Conservation (phyloP, 2,329 filamentous ascomycete species). For the Dothistroma septosporum region DNA sequence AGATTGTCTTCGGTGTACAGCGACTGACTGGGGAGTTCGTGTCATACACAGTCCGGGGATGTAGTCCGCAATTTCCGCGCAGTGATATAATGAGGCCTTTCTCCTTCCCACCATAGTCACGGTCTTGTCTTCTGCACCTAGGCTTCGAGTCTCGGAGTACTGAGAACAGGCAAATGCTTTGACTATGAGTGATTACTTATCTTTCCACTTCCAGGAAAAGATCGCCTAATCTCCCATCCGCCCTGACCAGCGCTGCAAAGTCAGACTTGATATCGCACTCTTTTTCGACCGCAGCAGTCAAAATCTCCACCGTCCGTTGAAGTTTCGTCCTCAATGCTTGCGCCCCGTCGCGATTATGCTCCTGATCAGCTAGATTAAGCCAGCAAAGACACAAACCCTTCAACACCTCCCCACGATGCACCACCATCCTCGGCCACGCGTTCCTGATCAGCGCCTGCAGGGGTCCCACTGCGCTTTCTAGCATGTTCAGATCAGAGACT, state of each 20-base stretch:
- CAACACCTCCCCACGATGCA: slow-evolving; percentile 61
- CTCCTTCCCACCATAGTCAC: too few species aligned
- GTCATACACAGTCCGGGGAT: too few species aligned
- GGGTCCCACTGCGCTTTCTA: slow-evolving; percentile 52
- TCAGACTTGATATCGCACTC: slow-evolving; percentile 30
- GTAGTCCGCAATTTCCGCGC: too few species aligned
- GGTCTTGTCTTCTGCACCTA: too few species aligned
- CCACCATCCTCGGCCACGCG: slow-evolving; percentile 65
- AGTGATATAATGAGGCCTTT: too few species aligned
- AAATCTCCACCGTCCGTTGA: slow-evolving; percentile 26
- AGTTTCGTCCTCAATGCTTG: slow-evolving; percentile 16
- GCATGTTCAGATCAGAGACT: slow-evolving; percentile 59
- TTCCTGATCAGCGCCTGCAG: slow-evolving; percentile 57
- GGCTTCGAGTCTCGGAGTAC: too few species aligned
- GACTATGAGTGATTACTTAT: too few species aligned
- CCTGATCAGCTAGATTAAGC: slow-evolving; percentile 24
- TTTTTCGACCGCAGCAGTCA: slow-evolving; percentile 25
- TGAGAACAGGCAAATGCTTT: too few species aligned
- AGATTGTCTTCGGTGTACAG: too few species aligned
- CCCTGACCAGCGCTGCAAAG: slow-evolving; percentile 24
- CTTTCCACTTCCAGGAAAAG: slow-evolving; percentile 20
- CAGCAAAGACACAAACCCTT: slow-evolving; percentile 50
- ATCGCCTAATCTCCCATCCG: slow-evolving; percentile 28
- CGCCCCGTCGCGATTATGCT: background rate
- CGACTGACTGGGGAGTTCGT: too few species aligned